Evolutionary conservation across 352 stramenopile genomes (phyloP).

Genomic region (Pythium phragmiticola): DNA sequence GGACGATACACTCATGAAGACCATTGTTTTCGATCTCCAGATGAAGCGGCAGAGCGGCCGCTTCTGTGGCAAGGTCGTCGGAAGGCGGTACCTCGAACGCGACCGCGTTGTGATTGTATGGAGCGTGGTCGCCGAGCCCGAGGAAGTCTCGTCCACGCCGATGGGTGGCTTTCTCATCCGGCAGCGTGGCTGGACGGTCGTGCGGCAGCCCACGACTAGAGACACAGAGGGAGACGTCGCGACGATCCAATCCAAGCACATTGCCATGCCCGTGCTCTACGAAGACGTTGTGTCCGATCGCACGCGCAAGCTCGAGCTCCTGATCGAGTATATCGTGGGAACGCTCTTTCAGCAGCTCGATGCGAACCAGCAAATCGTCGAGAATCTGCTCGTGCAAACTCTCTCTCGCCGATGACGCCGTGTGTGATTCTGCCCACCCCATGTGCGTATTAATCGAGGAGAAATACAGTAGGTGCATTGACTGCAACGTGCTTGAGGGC

Average conservation of each 20-base stretch:
- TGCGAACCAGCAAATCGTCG: slow-evolving; percentile 12
- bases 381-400: slow-evolving; percentile 16
- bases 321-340: slow-evolving; percentile 12
- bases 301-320: slow-evolving; percentile 16
- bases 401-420: neutral
- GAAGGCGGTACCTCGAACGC: slow-evolving; percentile 3
- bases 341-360: slow-evolving; percentile 15
- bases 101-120: slow-evolving; percentile 20
- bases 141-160: slow-evolving; percentile 12
- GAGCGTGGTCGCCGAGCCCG: slow-evolving; percentile 9
- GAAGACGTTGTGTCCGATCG: slow-evolving; percentile 14
- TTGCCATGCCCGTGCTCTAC: slow-evolving; percentile 10
- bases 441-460: too few species aligned
- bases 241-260: slow-evolving; percentile 15
- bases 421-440: too few species aligned
- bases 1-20: slow-evolving; percentile 16
- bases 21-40: slow-evolving; percentile 15
- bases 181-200: slow-evolving; percentile 16
- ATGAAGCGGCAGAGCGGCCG: slow-evolving; percentile 13
- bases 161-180: slow-evolving; percentile 19
- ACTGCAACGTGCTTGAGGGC: too few species aligned
- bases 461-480: too few species aligned
- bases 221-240: neutral
- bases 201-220: neutral
- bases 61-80: slow-evolving; percentile 20